These are phyloP conservation scores for Aspergillus diversus DNA, from an alignment of 495 filamentous ascomycete genomes.

Conservation along the genomic window DNA sequence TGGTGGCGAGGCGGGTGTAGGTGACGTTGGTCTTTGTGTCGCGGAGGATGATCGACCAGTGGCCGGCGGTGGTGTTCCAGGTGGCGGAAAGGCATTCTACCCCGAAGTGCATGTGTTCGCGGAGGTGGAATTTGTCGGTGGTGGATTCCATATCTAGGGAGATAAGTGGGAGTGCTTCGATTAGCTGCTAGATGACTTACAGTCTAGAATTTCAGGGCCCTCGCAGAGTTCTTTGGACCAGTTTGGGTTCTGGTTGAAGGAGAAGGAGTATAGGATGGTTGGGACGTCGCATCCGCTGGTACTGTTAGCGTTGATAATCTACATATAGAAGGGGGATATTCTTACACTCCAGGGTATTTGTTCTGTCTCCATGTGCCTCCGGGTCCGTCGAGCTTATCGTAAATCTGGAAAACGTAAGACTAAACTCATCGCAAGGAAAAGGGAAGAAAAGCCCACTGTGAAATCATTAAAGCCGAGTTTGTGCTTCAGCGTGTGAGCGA, in stretches of 20 bases:
- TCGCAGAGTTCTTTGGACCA: conserved; percentile 57
- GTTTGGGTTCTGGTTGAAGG: conserved; percentile 56
- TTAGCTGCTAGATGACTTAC: too few relatives aligned
- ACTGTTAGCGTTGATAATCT: neutral
- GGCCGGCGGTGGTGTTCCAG: conserved; percentile 25
- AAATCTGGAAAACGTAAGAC: conserved; percentile 37
- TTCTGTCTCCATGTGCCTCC: conserved; percentile 69
- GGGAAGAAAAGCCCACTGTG: conserved; percentile 4
- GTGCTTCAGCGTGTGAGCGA: conserved; percentile 58
- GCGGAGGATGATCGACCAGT: conserved; percentile 34
- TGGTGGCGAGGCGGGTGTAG: conserved; percentile 23
- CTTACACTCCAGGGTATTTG: conserved; percentile 57
- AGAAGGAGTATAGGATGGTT: conserved; percentile 58
- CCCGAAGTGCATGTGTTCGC: conserved; percentile 28
- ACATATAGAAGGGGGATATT: neutral
- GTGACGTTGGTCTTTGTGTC: conserved; percentile 28
- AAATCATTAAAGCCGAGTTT: conserved; percentile 59
- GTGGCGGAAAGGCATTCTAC: conserved; percentile 30
- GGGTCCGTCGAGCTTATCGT: conserved; percentile 56
- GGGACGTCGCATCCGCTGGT: conserved; percentile 45
- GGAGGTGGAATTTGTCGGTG: conserved; percentile 42
- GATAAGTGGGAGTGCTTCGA: neutral
- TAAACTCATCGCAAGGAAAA: too few relatives aligned
- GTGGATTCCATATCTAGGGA: conserved; percentile 37
- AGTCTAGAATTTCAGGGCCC: conserved; percentile 50